phyloP scores from a whole-genome alignment of 805 yeast genomes.

The Scheffersomyces lignosus region DNA sequence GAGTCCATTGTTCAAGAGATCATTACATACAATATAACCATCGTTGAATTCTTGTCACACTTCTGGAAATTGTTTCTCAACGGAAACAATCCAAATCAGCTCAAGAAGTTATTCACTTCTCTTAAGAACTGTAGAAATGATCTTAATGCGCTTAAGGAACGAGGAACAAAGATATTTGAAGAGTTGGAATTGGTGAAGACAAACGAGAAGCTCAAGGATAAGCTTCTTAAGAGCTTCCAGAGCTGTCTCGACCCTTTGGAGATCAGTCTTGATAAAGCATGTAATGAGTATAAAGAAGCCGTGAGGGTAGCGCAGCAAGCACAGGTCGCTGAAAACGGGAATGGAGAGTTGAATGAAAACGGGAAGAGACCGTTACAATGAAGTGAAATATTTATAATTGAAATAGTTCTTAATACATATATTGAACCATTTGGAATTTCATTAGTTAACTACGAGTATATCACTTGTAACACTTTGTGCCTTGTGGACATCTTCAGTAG shows the following conservation, averaged over 20 bases:
- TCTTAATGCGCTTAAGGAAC: slow-evolving; percentile 26
- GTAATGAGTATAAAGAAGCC: slow-evolving; percentile 34
- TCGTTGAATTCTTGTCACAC: slow-evolving; percentile 43
- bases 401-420: no score
- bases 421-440: no score
- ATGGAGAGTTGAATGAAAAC: slow-evolving; percentile 26
- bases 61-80: slow-evolving; percentile 41
- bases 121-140: slow-evolving; percentile 35
- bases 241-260: slow-evolving; percentile 33
- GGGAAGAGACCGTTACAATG: slow-evolving; percentile 30
- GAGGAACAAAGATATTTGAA: slow-evolving; percentile 13
- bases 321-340: slow-evolving; percentile 4
- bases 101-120: slow-evolving; percentile 37
- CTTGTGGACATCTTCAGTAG: no score
- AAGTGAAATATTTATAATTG: no score
- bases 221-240: slow-evolving; percentile 30
- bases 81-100: slow-evolving; percentile 37
- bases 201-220: slow-evolving; percentile 34
- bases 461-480: no score
- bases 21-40: slow-evolving; percentile 37
- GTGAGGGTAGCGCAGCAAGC: slow-evolving; percentile 16
- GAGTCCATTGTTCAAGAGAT: slow-evolving; percentile 30
- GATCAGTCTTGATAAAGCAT: slow-evolving; percentile 33
- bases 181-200: slow-evolving; percentile 16
- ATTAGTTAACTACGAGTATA: no score